Base-by-base conservation (phyloP, 1,284 basidiomycete species). In the Ganoderma multipileum region DNA sequence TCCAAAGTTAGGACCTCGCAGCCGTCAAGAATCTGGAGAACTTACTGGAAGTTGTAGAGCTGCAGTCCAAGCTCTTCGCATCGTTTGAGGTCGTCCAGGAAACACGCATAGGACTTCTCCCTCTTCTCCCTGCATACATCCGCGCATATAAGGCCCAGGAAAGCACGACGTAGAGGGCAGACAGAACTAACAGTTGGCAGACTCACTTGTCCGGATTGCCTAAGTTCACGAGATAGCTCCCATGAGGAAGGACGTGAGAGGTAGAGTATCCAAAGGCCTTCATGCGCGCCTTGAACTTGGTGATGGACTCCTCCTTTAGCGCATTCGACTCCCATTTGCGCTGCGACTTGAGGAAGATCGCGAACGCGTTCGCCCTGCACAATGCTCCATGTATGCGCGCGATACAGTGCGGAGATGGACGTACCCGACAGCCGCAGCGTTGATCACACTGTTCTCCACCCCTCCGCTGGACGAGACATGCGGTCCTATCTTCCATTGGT, bases 41-140 rank as follows among this genome's bases (percentile, higher is more conserved):
- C 91, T 59, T 72, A 95, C 91, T 96, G 95, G 79, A 96, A 95
- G 76, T 96, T 96, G 81, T 94, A 96, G 12, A 93, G 78, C 61
- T 83, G 81, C 60, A 96, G 82, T 0, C 92, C 94, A 26, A 97
- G 86, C 72, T 86, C 84, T 75, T 95, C 91, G 75, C 95, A 95
- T 47, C 95, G 83, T 74, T 86, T 84, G n/a, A 96, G 81, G 71
- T 97, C 95, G 72, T 96, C 95, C 11, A 95, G 75, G 78, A 96
- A 96, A 74, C 94, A 95, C 50, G 87, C 83, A 72, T 92, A 95
- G 0, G 92, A 91, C 72, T 92, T 93, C 67, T 89, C 85, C 28
- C 94, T 87, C 74, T 95, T 96, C 9, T 84, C 84, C 18, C 91
- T 93, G 70, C 1, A 38, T n/a, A 23, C 3, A n/a, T n/a, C n/a